Conservation (phyloP, 768 basidiomycete genomes). For the Termitomyces sp. region DNA sequence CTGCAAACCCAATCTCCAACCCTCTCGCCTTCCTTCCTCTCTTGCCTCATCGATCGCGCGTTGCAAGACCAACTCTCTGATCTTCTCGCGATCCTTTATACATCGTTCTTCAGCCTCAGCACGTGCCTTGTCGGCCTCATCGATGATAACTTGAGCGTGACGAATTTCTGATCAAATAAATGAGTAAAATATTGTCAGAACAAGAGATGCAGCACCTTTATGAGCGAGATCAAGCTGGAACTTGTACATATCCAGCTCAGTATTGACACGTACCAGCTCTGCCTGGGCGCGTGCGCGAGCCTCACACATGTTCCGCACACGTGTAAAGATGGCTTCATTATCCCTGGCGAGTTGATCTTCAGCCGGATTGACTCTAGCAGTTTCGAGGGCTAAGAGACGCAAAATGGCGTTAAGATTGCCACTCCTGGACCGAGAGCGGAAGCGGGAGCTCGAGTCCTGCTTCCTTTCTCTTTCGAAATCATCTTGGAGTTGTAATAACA, state of each 20-base stretch:
- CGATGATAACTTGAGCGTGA: slow-evolving; percentile 50
- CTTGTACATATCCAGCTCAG: slow-evolving; percentile 56
- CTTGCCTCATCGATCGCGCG: slow-evolving; percentile 45
- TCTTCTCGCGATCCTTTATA: slow-evolving; percentile 38
- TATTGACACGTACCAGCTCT: slow-evolving; percentile 28
- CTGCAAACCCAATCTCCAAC: slow-evolving; percentile 46
- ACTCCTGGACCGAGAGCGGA: slow-evolving; percentile 6
- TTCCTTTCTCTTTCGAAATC: neutral
- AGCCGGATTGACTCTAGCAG: slow-evolving; percentile 34
- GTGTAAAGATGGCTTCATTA: slow-evolving; percentile 24
- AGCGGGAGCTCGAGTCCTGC: neutral
- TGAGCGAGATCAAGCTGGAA: slow-evolving; percentile 57
- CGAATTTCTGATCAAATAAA: slow-evolving; percentile 36
- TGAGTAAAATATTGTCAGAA: neutral
- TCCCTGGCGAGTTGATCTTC: slow-evolving; percentile 24
- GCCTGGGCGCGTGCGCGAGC: slow-evolving; percentile 26
- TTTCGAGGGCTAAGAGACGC: slow-evolving; percentile 28
- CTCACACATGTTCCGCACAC: slow-evolving; percentile 28
- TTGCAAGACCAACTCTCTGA: slow-evolving; percentile 43
- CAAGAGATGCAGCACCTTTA: slow-evolving; percentile 26
- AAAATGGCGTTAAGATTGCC: slow-evolving; percentile 4
- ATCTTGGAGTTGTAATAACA: neutral
- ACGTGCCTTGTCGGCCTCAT: slow-evolving; percentile 44
- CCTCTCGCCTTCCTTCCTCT: slow-evolving; percentile 50
- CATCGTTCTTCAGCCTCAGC: slow-evolving; percentile 47